Percentiles rank a stretch among this genome's conserved stretches.
phyloP scores from a whole-genome alignment of 2,329 filamentous ascomycete genomes.

The Neonectria faginata region DNA sequence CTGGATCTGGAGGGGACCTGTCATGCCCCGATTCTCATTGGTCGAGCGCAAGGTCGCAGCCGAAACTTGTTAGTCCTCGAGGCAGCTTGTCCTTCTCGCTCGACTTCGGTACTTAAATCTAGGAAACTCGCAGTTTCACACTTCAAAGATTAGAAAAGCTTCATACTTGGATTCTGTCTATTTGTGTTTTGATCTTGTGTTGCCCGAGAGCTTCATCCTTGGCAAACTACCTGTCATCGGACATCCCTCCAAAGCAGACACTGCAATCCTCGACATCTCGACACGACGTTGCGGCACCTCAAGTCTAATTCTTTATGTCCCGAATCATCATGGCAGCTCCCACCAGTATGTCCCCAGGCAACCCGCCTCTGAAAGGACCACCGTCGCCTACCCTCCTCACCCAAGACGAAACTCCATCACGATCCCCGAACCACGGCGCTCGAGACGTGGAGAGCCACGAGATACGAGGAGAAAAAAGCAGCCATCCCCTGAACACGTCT shows the following conservation, averaged over 20 bases:
- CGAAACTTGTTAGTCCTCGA: neutral
- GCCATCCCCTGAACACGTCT: conserved; percentile 42
- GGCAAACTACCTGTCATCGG: neutral
- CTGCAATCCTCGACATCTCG: neutral
- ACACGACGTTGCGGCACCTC: neutral
- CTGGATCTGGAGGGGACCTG: conserved; percentile 33
- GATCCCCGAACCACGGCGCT: neutral
- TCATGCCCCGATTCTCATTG: conserved; percentile 43
- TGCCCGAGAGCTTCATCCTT: too few relatives aligned
- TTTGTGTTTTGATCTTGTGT: neutral
- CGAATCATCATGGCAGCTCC: neutral
- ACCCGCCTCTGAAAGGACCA: neutral
- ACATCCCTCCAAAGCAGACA: neutral
- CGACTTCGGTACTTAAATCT: neutral
- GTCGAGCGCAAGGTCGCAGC: neutral
- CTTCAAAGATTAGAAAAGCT: too few relatives aligned
- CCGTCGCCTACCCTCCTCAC: neutral
- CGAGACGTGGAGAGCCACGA: conserved; percentile 29
- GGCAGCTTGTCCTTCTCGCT: neutral
- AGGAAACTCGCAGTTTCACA: neutral
- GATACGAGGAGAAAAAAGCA: neutral
- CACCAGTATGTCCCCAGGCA: neutral
- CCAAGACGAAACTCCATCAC: conserved; percentile 9
- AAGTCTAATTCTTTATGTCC: too few relatives aligned
- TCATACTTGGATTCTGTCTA: too few relatives aligned